phyloP scores from a whole-genome alignment of 2,329 filamentous ascomycete species.

The Microcyclosporella mali region DNA sequence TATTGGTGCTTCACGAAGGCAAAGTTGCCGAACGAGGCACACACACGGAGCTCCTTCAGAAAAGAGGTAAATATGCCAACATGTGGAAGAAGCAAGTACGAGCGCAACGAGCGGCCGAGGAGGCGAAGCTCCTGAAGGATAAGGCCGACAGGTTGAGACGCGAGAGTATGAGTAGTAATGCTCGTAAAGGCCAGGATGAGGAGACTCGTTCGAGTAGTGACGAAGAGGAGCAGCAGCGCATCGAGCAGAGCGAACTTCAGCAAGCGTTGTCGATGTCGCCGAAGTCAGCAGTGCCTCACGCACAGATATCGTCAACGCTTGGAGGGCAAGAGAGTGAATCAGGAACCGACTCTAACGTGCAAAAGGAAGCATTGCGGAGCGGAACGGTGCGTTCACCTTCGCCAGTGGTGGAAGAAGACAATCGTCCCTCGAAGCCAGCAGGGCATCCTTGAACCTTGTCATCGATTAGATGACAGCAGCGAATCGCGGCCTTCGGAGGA shows the following conservation, averaged over 20 bases:
- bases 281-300: conserved; percentile 20
- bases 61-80: conserved; percentile 41
- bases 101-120: conserved; percentile 45
- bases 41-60: conserved; percentile 45
- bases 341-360: conserved; percentile 21
- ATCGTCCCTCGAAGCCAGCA: conserved; percentile 13
- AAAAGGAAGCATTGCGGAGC: conserved; percentile 24
- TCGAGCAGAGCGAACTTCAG: conserved; percentile 20
- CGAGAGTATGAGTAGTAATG: conserved; percentile 42
- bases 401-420: conserved; percentile 25
- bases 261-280: conserved; percentile 22
- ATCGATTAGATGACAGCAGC: background rate
- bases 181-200: conserved; percentile 18
- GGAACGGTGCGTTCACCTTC: conserved; percentile 26
- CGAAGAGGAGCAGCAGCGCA: conserved; percentile 29
- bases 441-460: conserved; percentile 27
- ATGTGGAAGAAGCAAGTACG: conserved; percentile 51
- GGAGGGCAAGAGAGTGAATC: conserved; percentile 13
- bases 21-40: conserved; percentile 47
- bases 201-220: conserved; percentile 29
- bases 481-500: background rate
- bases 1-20: conserved; percentile 50
- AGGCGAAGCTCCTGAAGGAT: conserved; percentile 44
- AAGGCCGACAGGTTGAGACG: conserved; percentile 45
- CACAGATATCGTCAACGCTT: conserved; percentile 21